phyloP scores from a whole-genome alignment of 495 filamentous ascomycete species.

The Staphylotrichum longicolle region DNA sequence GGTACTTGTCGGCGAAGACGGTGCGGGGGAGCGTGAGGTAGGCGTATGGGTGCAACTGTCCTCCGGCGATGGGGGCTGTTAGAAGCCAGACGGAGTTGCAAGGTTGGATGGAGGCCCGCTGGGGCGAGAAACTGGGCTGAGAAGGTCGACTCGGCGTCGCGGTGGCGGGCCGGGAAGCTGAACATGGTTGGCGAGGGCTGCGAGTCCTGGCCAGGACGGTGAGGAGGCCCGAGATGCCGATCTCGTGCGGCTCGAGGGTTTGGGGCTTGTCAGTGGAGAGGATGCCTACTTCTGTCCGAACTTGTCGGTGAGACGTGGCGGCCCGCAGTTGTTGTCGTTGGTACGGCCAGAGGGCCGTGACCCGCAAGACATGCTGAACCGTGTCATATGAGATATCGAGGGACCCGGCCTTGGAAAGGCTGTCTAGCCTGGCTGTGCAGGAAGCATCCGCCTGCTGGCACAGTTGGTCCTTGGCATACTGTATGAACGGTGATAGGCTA shows the following conservation, averaged over 20 bases:
- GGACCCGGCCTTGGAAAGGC: constrained; percentile 51
- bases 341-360: constrained; percentile 61
- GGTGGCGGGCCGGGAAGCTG: constrained; percentile 84
- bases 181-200: constrained; percentile 71
- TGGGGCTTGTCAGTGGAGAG: constrained; percentile 62
- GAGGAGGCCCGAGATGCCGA: constrained; percentile 75
- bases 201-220: constrained; percentile 70
- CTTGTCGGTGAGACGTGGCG: constrained; percentile 35
- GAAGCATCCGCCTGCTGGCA: constrained; percentile 47
- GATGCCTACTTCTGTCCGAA: constrained; percentile 75
- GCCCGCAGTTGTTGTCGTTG: constrained; percentile 40
- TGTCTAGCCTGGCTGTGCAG: constrained; percentile 35
- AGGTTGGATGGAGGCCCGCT: constrained; percentile 83
- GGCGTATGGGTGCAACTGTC: constrained; percentile 67
- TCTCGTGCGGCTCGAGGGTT: constrained; percentile 61
- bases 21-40: constrained; percentile 83
- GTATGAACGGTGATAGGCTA: constrained; percentile 53
- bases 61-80: constrained; percentile 38
- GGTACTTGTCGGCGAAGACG: constrained; percentile 84
- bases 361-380: constrained; percentile 60
- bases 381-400: constrained; percentile 78
- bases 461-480: constrained; percentile 55
- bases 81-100: constrained; percentile 57
- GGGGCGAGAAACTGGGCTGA: constrained; percentile 60
- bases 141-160: constrained; percentile 52